Evolutionary conservation across 2,329 filamentous ascomycete genomes (phyloP), one percentile per base, ranked within the genome.

Genomic region (Colletotrichum neosansevieriae): DNA sequence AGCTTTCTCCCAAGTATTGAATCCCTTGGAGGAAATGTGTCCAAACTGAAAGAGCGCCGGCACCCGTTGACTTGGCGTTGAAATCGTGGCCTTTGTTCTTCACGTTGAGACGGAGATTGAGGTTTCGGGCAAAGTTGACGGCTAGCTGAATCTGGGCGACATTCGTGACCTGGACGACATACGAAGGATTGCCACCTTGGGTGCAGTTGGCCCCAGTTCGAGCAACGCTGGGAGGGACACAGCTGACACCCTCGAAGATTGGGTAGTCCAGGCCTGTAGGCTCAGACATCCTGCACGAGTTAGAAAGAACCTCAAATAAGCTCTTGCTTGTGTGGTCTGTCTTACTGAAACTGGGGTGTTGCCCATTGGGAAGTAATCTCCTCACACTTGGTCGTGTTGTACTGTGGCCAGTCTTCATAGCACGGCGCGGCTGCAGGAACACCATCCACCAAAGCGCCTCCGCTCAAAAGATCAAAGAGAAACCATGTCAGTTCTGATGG

Each of bases 221-320:
- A 9, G 53, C 45, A 17, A 64, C 6, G 10, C 44, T 64, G 6
- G 69, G 69, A 13, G 69, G 69, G 12, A 70, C 15, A 17, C 70
- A 80, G 42, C 81, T 66, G 19, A 82, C 79, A 17, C 81, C 77
- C 72, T 87, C 84, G 62, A 89, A 81, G 62, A 81, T 75, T 62
- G 88, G 86, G 6, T 81, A 84, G 71, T 88, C 86, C 72, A 88
- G 86, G 1, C 86, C 86, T 0, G 86, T 88, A 32, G 61, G 53
- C 6, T 58, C 61, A 6, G 54, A 64, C n/a, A 21, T 34, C 13
- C 61, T 64, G 2, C n/a, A 12, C 1, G 10, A 29, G 24, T 29
- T 6, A 6, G 24, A 6, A 29, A 29, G 24, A 29, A 6, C 3
- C 24, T 29, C 24, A 29, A 29, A 3, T 29, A 6, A 29, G 24